Base-by-base conservation (phyloP, 1,284 basidiomycete species). In the Ceratobasidium theobromae region DNA sequence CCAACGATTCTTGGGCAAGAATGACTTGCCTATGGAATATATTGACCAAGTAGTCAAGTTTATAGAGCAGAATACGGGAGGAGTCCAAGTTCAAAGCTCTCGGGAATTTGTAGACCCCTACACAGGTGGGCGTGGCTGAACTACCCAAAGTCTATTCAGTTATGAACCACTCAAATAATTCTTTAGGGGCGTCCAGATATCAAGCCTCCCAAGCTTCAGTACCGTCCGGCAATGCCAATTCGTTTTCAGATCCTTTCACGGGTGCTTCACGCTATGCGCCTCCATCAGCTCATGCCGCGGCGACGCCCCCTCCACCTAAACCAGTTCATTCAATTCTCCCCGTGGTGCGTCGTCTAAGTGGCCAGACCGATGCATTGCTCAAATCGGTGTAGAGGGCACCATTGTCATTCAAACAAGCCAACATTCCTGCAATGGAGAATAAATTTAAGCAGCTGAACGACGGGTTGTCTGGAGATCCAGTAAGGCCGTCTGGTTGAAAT, bases 31-130 rank as follows among this genome's bases (percentile, higher is more conserved):
- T 0, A 74, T 86, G 68, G 81, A 80, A 5, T 96, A 98, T 74
- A 78, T 93, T 21, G 96, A 99, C 71, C 86, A 99, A 76, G 90
- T 99, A 18, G 95, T 93, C 28, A 81, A 83, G 52, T 99, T 98
- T 76, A 98, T 99, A 67, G 90, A 98, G 76, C 91, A 91, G 77
- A 98, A 96, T 72, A 90, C 95, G 0, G 77, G 82, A 12, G 91
- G 91, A 1, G 27, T 46, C 30, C 48, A 60, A 18, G 27, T 60
- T 23, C 45, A 60, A 21, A 32, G 32, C 18, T 86, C 91, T 5
- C 86, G 81, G 65, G 83, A 86, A 53, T 94, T 85, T 73, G 84
- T 87, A 16, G 97, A 99, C 75, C 96, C 96, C 5, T 99, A 86
- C 77, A 99, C 97, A 66, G 94, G 93, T 82, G 73, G 11, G 45